Evolutionary conservation across 495 filamentous ascomycete species (phyloP).

Genomic region (Aspergillus coremiiformis): DNA sequence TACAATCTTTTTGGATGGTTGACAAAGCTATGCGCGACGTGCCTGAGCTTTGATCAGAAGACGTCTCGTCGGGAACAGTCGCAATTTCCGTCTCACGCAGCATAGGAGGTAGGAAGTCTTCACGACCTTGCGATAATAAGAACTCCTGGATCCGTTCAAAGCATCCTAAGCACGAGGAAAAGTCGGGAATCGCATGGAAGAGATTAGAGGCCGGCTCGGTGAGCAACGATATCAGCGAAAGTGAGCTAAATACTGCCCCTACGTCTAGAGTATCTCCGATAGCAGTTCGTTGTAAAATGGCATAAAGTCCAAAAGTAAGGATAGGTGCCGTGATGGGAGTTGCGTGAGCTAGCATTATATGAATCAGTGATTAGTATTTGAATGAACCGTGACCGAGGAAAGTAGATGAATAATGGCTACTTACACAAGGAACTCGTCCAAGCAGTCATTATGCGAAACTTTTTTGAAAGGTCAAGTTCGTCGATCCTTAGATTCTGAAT

Average conservation of each 20-base stretch:
- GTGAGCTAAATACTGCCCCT: not conserved
- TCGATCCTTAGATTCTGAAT: not conserved
- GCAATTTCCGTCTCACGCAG: no score
- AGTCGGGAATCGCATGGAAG: not conserved
- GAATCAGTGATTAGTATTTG: not conserved
- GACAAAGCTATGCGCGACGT: not conserved
- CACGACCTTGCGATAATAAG: not conserved
- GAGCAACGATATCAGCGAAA: not conserved
- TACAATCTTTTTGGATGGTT: not conserved
- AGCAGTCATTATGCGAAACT: not conserved
- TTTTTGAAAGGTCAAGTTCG: not conserved
- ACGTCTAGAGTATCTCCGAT: not conserved
- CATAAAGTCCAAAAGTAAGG: not conserved
- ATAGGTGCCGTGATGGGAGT: not conserved
- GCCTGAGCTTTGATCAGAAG: no score
- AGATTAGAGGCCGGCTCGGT: not conserved
- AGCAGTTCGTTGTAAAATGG: not conserved
- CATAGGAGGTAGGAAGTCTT: not conserved
- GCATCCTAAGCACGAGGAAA: not conserved
- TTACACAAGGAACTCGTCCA: no score
- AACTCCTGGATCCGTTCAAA: not conserved
- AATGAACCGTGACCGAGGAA: no score
- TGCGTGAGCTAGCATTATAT: not conserved
- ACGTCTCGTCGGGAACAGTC: no score
- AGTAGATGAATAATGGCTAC: no score